A percentile compares a stretch with the other conserved stretches of the same genome.
phyloP scores from a whole-genome alignment of 2,329 filamentous ascomycete genomes.

The Penicillium sp. region DNA sequence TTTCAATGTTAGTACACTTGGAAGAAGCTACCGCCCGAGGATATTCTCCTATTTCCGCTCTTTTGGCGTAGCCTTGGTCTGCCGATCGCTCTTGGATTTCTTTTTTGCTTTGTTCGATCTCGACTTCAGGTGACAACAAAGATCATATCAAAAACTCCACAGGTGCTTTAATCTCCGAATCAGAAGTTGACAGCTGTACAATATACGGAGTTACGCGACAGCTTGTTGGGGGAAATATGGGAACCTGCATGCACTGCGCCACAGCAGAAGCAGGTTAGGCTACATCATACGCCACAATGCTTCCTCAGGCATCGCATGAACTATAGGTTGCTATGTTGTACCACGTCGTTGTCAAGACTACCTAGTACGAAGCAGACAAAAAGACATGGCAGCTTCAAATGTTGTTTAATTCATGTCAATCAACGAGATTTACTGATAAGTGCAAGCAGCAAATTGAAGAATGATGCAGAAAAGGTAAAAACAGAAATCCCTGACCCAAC shows the following conservation, averaged over 20 bases:
- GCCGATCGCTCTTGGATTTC: background rate
- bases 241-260: constrained; percentile 5
- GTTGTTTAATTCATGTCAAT: background rate
- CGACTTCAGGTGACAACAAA: background rate
- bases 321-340: no score
- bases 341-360: background rate
- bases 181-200: background rate
- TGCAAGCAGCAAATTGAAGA: no score
- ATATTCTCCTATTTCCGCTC: background rate
- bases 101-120: background rate
- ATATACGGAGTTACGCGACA: background rate
- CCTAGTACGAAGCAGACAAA: background rate
- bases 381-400: background rate
- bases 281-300: background rate
- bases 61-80: background rate
- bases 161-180: background rate
- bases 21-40: background rate
- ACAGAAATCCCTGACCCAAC: no score
- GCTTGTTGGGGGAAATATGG: background rate
- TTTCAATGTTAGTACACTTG: background rate
- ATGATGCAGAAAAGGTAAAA: no score
- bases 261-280: background rate
- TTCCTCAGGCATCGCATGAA: background rate
- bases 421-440: no score
- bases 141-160: background rate